A percentile compares a stretch with the other conserved stretches of the same genome.
These are phyloP conservation scores for Solioccasus polychromus DNA, from an alignment of 768 basidiomycete species.

Conservation along the genomic window DNA sequence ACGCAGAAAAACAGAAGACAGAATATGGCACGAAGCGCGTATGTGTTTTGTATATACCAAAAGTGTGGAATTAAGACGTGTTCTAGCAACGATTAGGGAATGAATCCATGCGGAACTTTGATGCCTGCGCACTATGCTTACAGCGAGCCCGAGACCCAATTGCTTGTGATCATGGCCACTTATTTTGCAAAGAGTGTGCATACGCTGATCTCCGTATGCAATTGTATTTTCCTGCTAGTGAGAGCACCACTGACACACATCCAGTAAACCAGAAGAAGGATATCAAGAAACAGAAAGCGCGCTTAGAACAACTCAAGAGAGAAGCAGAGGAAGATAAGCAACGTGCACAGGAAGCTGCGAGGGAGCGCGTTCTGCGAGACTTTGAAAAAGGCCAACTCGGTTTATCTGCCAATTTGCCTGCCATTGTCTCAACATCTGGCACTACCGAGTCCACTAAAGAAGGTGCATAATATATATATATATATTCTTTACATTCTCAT, in stretches of 20 bases:
- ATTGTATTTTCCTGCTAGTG: conserved; percentile 3
- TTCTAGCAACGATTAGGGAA: conserved; percentile 53
- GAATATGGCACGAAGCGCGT: conserved; percentile 82
- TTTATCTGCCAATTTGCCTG: conserved; percentile 45
- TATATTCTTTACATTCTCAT: neutral
- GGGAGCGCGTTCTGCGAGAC: conserved; percentile 85
- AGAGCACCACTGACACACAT: conserved; percentile 10
- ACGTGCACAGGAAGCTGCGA: conserved; percentile 66
- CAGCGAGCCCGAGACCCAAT: conserved; percentile 81
- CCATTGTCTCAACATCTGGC: conserved; percentile 37
- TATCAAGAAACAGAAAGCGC: conserved; percentile 86
- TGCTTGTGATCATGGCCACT: conserved; percentile 79
- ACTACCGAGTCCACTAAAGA: conserved; percentile 35
- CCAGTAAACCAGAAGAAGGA: conserved; percentile 86
- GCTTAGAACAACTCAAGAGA: conserved; percentile 66
- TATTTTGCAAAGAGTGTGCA: conserved; percentile 96
- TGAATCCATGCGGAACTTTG: conserved; percentile 90
- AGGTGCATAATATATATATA: conserved; percentile 27
- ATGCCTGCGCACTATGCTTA: conserved; percentile 87
- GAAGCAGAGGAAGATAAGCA: conserved; percentile 80
- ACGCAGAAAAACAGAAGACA: conserved; percentile 79
- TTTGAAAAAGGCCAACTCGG: conserved; percentile 87
- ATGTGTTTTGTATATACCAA: conserved; percentile 19
- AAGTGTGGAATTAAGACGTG: conserved; percentile 2
- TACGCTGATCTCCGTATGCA: conserved; percentile 76